These are phyloP conservation scores for Wickerhamiella lipophila DNA, from an alignment of 805 yeast genomes.

Conservation along the genomic window DNA sequence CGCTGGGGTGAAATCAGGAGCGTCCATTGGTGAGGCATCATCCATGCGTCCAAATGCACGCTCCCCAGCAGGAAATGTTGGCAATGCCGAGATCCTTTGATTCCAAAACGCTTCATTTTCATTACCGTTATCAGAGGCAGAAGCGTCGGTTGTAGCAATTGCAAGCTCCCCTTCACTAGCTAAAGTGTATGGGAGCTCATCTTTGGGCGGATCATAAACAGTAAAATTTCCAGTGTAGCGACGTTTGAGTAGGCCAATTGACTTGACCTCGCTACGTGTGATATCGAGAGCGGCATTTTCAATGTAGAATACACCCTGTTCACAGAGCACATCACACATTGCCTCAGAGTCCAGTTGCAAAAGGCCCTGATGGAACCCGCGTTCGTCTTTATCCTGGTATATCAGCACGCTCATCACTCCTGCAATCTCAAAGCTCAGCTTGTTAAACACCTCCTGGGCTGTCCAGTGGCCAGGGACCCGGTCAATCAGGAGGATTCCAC, in stretches of 20 bases:
- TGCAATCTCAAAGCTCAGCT: not conserved
- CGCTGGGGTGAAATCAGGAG: slow-evolving; percentile 6
- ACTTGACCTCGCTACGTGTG: slow-evolving; percentile 7
- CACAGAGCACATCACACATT: not conserved
- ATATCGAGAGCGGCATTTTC: not conserved
- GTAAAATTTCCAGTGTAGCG: slow-evolving; percentile 5
- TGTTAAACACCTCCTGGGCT: not conserved
- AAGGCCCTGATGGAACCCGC: slow-evolving; percentile 8
- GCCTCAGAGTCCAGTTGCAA: slow-evolving; percentile 1
- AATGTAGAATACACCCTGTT: not conserved
- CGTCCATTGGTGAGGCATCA: not conserved
- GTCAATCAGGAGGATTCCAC: slow-evolving; percentile 1
- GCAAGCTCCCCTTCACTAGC: not conserved
- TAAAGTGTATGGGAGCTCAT: not conserved
- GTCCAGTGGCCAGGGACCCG: slow-evolving; percentile 1
- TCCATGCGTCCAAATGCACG: not conserved
- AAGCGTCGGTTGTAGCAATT: not conserved
- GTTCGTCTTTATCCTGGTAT: slow-evolving; percentile 6
- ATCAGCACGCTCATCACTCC: slow-evolving; percentile 1
- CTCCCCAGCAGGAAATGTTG: not conserved
- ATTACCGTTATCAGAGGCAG: not conserved
- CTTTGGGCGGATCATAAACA: not conserved
- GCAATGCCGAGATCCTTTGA: not conserved
- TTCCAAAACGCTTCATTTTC: not conserved
- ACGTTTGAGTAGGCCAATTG: slow-evolving; percentile 3